Percentiles rank a stretch among this genome's conserved stretches.
Conservation (phyloP, 1,284 basidiomycete species). For the Trametes versicolor region DNA sequence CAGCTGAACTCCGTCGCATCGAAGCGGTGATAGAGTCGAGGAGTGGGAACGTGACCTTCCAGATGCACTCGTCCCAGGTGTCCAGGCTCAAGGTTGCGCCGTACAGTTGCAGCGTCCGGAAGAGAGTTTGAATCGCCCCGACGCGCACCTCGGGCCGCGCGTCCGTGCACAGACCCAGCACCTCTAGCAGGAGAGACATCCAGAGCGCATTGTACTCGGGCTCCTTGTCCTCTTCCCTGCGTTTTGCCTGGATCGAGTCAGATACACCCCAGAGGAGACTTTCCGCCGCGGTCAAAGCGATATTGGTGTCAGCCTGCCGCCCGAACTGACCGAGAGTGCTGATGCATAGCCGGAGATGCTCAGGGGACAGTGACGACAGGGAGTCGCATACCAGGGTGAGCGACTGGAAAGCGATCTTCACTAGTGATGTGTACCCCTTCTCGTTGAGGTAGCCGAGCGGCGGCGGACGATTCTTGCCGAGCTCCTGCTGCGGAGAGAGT, state of each 20-base stretch:
- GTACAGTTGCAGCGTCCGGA: constrained; percentile 93
- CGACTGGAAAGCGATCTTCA: constrained; percentile 94
- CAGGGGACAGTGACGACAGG: constrained; percentile 81
- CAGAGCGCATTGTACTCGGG: constrained; percentile 85
- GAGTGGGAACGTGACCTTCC: constrained; percentile 91
- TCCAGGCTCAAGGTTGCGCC: constrained; percentile 81
- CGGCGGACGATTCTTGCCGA: constrained; percentile 53
- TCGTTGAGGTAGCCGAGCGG: constrained; percentile 67
- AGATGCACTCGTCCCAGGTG: constrained; percentile 90
- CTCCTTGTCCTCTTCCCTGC: constrained; percentile 72
- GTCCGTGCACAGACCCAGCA: constrained; percentile 87
- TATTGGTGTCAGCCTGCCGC: constrained; percentile 93
- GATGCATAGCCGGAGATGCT: constrained; percentile 89
- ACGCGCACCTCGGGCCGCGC: constrained; percentile 88
- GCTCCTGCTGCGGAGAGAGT: constrained; percentile 31
- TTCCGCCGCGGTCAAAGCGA: constrained; percentile 92
- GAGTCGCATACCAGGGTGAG: constrained; percentile 96
- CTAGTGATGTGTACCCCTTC: constrained; percentile 70
- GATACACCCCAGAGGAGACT: constrained; percentile 93
- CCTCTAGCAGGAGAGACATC: constrained; percentile 90
- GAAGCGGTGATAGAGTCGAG: constrained; percentile 76
- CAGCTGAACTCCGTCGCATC: constrained; percentile 52
- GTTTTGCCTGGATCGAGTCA: constrained; percentile 87
- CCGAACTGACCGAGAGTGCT: constrained; percentile 91
- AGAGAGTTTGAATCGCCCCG: constrained; percentile 95